A percentile compares a stretch with the other conserved stretches of the same genome.
Conservation (phyloP, 2,329 filamentous ascomycete species). For the Aspergillaceae sp. region DNA sequence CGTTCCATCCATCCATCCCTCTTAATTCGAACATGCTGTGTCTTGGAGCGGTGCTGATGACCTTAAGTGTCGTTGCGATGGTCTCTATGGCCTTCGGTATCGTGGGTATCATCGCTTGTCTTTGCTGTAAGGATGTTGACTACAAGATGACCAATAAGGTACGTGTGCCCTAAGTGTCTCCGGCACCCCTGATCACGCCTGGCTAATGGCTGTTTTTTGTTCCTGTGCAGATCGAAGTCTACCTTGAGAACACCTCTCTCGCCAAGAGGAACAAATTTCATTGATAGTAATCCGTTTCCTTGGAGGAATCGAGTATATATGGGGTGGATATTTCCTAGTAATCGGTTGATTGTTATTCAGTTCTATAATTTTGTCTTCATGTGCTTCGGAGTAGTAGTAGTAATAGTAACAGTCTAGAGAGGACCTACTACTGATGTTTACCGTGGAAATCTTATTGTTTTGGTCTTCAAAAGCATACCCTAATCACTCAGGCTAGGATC, state of each 20-base stretch:
- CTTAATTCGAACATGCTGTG: too few species aligned
- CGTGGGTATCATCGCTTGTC: slow-evolving; percentile 20
- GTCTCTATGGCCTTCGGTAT: slow-evolving; percentile 24
- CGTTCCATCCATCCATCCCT: slow-evolving; percentile 1
- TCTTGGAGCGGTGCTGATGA: neutral
- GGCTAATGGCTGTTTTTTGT: neutral
- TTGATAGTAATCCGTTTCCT: neutral
- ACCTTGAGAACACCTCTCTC: slow-evolving; percentile 13
- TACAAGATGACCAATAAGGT: slow-evolving; percentile 30
- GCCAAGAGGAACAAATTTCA: slow-evolving; percentile 9
- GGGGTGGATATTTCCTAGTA: neutral
- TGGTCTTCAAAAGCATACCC: too few species aligned
- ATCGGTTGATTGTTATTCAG: neutral
- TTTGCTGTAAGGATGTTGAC: slow-evolving; percentile 25
- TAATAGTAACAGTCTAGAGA: too few species aligned
- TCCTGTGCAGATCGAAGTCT: slow-evolving; percentile 10
- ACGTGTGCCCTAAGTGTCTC: neutral
- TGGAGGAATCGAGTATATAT: too few species aligned
- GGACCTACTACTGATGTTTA: too few species aligned
- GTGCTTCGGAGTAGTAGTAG: too few species aligned
- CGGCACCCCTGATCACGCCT: neutral
- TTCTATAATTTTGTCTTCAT: too few species aligned
- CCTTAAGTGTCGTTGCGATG: slow-evolving; percentile 17
- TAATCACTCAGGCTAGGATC: too few species aligned
- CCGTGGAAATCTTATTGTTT: too few species aligned